These are phyloP conservation scores for Lentinula novae-zelandiae DNA, from an alignment of 1,284 basidiomycete genomes.

Conservation along the genomic window DNA sequence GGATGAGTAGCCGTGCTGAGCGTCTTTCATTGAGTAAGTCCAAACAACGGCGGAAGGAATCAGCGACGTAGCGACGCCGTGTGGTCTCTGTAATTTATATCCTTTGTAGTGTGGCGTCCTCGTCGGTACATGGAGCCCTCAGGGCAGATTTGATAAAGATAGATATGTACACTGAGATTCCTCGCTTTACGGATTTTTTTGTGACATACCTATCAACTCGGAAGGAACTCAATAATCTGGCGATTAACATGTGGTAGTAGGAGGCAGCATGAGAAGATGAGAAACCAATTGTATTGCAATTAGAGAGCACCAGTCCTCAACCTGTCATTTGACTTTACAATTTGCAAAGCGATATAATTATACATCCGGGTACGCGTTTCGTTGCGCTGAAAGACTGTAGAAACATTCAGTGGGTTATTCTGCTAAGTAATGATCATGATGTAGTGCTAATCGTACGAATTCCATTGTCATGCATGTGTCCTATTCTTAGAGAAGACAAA, in stretches of 20 bases:
- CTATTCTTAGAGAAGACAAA: no score
- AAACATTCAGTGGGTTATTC: no score
- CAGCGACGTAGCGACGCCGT: not conserved
- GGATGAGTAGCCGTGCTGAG: not conserved
- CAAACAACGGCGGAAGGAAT: conserved; percentile 4
- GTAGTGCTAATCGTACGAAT: no score
- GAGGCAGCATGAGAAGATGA: not conserved
- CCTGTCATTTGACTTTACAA: no score
- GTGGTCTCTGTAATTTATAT: not conserved
- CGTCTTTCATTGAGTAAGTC: not conserved
- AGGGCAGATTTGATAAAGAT: not conserved
- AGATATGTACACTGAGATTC: not conserved
- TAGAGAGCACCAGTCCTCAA: no score
- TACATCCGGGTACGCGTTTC: not conserved
- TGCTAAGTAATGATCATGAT: no score
- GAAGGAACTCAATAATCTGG: not conserved
- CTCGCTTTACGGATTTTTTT: not conserved
- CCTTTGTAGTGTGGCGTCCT: not conserved
- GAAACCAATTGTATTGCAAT: not conserved
- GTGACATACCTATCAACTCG: conserved; percentile 2
- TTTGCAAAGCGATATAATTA: not conserved
- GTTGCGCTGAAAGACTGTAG: no score
- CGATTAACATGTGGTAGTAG: not conserved
- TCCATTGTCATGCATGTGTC: no score
- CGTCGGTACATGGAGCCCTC: not conserved